phyloP scores from a whole-genome alignment of 2,329 filamentous ascomycete species.

The Exophiala bonariae region DNA sequence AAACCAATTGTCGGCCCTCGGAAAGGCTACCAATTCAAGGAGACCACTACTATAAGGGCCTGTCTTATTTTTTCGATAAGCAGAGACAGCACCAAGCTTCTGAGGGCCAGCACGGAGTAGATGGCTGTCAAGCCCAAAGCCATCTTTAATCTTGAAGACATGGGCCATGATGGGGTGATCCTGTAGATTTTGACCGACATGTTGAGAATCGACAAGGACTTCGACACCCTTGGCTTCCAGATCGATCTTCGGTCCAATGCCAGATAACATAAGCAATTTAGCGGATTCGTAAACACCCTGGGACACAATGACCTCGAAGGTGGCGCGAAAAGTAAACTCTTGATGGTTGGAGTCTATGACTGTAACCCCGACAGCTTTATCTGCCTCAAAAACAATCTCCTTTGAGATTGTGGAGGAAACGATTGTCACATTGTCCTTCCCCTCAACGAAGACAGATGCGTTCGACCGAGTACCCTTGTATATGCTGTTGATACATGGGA shows the following conservation, averaged over 20 bases:
- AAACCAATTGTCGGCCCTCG: conserved; percentile 56
- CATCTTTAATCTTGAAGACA: conserved; percentile 44
- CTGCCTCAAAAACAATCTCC: conserved; percentile 54
- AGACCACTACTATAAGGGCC: conserved; percentile 44
- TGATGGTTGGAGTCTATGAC: conserved; percentile 44
- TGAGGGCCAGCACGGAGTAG: conserved; percentile 39
- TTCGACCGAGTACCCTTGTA: conserved; percentile 58
- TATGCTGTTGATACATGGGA: conserved; percentile 56
- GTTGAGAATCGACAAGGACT: conserved; percentile 56
- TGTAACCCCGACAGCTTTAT: conserved; percentile 47
- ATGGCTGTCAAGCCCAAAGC: conserved; percentile 38
- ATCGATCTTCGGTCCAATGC: conserved; percentile 58
- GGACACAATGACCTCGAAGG: conserved; percentile 49
- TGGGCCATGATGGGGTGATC: conserved; percentile 51
- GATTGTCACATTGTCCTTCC: conserved; percentile 58
- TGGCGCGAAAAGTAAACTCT: conserved; percentile 49
- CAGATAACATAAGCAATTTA: conserved; percentile 64
- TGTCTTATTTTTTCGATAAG: conserved; percentile 41
- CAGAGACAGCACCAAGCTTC: conserved; percentile 34
- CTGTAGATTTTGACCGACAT: conserved; percentile 65
- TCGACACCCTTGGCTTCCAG: conserved; percentile 55
- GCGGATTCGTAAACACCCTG: conserved; percentile 63
- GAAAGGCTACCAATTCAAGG: conserved; percentile 57
- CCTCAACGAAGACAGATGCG: conserved; percentile 52
- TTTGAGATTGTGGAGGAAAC: conserved; percentile 52